Base-by-base conservation (phyloP, 2,329 filamentous ascomycete genomes). In the Sclerotinia borealis region DNA sequence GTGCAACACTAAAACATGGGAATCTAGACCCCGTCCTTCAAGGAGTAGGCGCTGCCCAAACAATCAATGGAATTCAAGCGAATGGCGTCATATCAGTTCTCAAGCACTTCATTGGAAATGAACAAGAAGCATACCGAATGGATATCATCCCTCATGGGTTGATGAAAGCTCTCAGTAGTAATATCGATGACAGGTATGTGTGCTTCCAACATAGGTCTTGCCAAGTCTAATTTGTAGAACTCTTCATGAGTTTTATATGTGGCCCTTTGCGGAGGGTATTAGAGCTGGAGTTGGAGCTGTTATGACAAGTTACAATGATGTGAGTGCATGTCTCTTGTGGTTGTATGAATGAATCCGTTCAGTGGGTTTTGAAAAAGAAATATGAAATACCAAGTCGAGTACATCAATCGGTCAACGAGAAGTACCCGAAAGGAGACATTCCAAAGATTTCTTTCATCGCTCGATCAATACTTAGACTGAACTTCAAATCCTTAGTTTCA, bases 251-350 rank as follows among this genome's bases (percentile, higher is more conserved):
- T 75, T 85, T 2, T 85, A 85, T 66, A 72, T 80, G 8, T 86
- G 84, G 84, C 83, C 84, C 1, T 86, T 86, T 73, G 80, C 80
- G 37, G 72, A 76, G 49, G 74, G 72, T 9, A 71, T 96, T 50
- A 85, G 83, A 65, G 90, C 89, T 15, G 91, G 91, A 31, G 90
- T 92, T 6, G 89, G 85, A 1, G 87, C 87, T 9, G 80, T 96
- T 60, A 96, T 96, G 92, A 92, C 91, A 73, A 85, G 86, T 1
- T 96, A 96, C 69, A 89, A 91, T 72, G 85, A 85, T 70, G 76
- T 63, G 39, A 39, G 52, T 39, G n/a, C 25, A 29, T 17, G 8
- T 39, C 22, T 22, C 10, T 17, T 10, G n/a, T 4, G 31, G 13
- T 5, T 22, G n/a, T 25, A n/a, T 34, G 13, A 59, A 15, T 25